Conservation (phyloP, 2,329 filamentous ascomycete genomes). For the Fonsecaea erecta region DNA sequence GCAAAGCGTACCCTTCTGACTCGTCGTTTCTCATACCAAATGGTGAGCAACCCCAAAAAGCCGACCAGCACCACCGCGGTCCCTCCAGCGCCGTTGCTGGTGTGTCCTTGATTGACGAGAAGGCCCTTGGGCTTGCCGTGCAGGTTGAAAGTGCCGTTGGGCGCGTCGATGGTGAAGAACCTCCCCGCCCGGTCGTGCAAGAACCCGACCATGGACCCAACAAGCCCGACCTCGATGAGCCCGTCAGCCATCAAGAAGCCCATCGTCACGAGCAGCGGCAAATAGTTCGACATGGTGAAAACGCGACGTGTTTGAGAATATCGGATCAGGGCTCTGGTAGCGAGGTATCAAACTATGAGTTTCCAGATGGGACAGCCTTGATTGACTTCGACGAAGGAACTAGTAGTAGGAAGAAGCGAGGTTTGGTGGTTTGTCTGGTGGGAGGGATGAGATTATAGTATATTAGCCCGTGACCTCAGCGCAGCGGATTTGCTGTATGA, state of each 20-base stretch:
- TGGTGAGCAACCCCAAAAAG: conserved; percentile 28
- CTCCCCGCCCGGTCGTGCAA: conserved; percentile 34
- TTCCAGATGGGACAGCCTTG: background rate
- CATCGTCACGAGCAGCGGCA: conserved; percentile 6
- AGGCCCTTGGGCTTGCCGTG: conserved; percentile 33
- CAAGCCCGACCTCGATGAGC: conserved; percentile 34
- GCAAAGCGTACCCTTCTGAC: conserved; percentile 22
- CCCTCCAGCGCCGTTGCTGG: conserved; percentile 37
- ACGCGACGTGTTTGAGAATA: background rate
- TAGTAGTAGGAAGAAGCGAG: background rate
- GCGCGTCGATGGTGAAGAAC: conserved; percentile 33
- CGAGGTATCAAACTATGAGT: background rate
- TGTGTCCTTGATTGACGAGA: conserved; percentile 35
- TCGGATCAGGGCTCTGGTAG: background rate
- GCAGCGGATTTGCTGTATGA: conserved; percentile 1
- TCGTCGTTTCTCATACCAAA: conserved; percentile 30
- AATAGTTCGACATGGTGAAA: conserved; percentile 10
- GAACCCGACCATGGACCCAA: conserved; percentile 36
- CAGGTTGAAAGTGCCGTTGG: conserved; percentile 31
- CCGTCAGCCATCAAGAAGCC: conserved; percentile 20
- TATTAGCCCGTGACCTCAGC: conserved; percentile 1
- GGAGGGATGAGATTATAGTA: conserved; percentile 13
- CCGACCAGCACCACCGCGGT: conserved; percentile 36
- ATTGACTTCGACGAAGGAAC: background rate
- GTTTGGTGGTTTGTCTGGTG: background rate